A percentile compares a stretch with the other conserved stretches of the same genome.
phyloP scores from a whole-genome alignment of 2,329 filamentous ascomycete genomes.

The Botrytis pseudocinerea region DNA sequence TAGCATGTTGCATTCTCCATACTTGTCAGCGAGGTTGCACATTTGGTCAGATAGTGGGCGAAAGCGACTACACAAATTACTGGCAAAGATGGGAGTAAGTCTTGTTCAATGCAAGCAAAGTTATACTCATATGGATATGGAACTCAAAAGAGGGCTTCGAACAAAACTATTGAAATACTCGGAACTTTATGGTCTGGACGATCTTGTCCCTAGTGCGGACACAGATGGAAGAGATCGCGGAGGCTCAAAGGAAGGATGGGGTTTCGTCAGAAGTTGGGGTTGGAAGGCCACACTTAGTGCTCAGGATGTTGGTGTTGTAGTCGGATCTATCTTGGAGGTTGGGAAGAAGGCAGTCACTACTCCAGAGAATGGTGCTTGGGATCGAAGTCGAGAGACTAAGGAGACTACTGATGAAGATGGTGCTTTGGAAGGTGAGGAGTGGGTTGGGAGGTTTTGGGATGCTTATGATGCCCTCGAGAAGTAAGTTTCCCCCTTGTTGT shows the following conservation, averaged over 20 bases:
- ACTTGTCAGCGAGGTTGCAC: slow-evolving; percentile 85
- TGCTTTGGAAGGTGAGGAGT: slow-evolving; percentile 59
- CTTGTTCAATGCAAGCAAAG: slow-evolving; percentile 91
- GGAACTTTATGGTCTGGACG: slow-evolving; percentile 89
- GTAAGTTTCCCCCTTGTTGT: slow-evolving; percentile 43
- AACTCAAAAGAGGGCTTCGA: slow-evolving; percentile 84
- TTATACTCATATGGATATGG: slow-evolving; percentile 98
- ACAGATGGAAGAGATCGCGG: slow-evolving; percentile 68
- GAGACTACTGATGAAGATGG: slow-evolving; percentile 49
- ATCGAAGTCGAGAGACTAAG: slow-evolving; percentile 44
- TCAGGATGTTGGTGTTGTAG: slow-evolving; percentile 88
- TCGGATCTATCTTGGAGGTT: slow-evolving; percentile 90
- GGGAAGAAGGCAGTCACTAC: slow-evolving; percentile 54
- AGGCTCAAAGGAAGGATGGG: slow-evolving; percentile 87
- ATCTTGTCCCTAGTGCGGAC: slow-evolving; percentile 79
- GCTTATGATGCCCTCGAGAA: slow-evolving; percentile 72
- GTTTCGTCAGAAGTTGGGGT: slow-evolving; percentile 95
- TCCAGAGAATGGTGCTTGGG: slow-evolving; percentile 37
- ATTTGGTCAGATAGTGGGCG: slow-evolving; percentile 91
- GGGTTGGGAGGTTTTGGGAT: slow-evolving; percentile 68
- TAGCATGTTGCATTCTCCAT: slow-evolving; percentile 96
- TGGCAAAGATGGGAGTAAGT: slow-evolving; percentile 98
- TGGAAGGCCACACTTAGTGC: slow-evolving; percentile 94
- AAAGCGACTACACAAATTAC: slow-evolving; percentile 86
- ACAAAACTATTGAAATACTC: slow-evolving; percentile 88